Evolutionary conservation across 2,329 filamentous ascomycete genomes (phyloP).

Genomic region (Corinectria fuckeliana): DNA sequence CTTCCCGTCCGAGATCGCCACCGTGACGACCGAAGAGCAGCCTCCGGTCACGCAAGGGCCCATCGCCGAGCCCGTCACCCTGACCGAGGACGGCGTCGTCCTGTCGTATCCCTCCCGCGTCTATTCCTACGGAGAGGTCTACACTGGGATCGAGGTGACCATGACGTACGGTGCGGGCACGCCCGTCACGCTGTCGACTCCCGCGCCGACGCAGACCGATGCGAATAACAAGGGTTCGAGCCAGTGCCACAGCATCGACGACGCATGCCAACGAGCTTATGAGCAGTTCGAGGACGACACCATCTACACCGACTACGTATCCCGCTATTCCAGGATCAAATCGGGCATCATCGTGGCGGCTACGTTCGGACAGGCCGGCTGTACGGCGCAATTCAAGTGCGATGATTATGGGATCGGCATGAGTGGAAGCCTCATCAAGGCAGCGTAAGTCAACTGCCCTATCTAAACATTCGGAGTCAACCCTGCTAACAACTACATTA

Average conservation of each 20-base stretch:
- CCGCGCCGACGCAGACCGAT: slow-evolving; percentile 5
- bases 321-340: background rate
- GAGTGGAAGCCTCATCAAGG: slow-evolving; percentile 5
- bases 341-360: slow-evolving; percentile 1
- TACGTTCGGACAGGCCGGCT: slow-evolving; percentile 1
- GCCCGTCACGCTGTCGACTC: background rate
- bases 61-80: background rate
- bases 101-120: slow-evolving; percentile 15
- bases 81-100: slow-evolving; percentile 11
- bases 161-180: background rate
- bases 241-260: slow-evolving; percentile 1
- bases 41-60: background rate
- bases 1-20: slow-evolving; percentile 18
- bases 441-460: slow-evolving; percentile 1
- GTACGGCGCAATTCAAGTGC: slow-evolving; percentile 4
- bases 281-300: slow-evolving; percentile 4
- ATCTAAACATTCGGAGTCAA: background rate
- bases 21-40: background rate
- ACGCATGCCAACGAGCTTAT: slow-evolving; percentile 1
- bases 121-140: background rate
- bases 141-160: background rate
- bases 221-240: slow-evolving; percentile 1
- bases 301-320: slow-evolving; percentile 1
- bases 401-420: slow-evolving; percentile 11
- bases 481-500: background rate